A percentile compares a stretch with the other conserved stretches of the same genome.
Evolutionary conservation across 2,329 filamentous ascomycete species (phyloP).

Genomic region (Penicillium palitans): DNA sequence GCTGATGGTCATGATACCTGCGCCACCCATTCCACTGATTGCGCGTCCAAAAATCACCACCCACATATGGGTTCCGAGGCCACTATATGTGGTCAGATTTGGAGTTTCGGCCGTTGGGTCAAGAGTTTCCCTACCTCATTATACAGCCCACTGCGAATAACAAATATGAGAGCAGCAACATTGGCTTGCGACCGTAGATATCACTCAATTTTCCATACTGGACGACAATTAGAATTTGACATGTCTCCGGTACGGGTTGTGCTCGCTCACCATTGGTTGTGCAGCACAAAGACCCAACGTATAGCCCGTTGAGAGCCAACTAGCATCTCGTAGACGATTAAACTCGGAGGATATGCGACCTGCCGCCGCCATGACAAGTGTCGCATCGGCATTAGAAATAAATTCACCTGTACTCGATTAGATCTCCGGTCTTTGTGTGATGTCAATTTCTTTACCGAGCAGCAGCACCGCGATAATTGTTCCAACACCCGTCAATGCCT

Average conservation of each 20-base stretch:
- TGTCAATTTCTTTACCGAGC: constrained; percentile 22
- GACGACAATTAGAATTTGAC: constrained; percentile 11
- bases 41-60: constrained; percentile 45
- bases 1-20: constrained; percentile 47
- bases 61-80: constrained; percentile 39
- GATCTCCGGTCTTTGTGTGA: background rate
- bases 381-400: constrained; percentile 63
- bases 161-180: constrained; percentile 53
- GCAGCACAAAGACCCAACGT: constrained; percentile 53
- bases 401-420: constrained; percentile 55
- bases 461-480: constrained; percentile 33
- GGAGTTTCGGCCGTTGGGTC: background rate
- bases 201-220: constrained; percentile 59
- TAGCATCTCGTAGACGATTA: constrained; percentile 56
- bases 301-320: constrained; percentile 59
- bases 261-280: constrained; percentile 52
- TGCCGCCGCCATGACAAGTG: constrained; percentile 67
- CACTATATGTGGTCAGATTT: constrained; percentile 26
- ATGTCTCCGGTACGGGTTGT: background rate
- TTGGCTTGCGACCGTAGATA: constrained; percentile 56
- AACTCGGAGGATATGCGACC: constrained; percentile 64
- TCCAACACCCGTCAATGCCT: constrained; percentile 19
- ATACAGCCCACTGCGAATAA: constrained; percentile 53
- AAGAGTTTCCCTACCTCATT: constrained; percentile 30
- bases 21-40: constrained; percentile 47